A percentile compares a stretch with the other conserved stretches of the same genome.
Conservation (phyloP, 2,329 filamentous ascomycete genomes). For the Aureobasidium sp. region DNA sequence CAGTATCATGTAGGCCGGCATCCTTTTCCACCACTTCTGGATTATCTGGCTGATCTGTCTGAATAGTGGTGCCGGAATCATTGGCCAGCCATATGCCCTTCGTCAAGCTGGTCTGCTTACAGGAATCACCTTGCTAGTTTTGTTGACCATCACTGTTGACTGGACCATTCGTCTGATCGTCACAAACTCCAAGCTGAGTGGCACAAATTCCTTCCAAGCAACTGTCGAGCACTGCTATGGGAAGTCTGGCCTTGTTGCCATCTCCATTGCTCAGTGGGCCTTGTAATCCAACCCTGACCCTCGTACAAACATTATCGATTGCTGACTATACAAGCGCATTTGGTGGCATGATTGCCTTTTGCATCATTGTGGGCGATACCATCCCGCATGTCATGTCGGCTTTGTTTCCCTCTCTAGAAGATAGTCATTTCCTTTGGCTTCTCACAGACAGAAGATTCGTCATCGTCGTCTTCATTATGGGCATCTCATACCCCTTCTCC, state of each 20-base stretch:
- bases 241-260: slow-evolving; percentile 76
- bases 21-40: background rate
- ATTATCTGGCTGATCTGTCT: background rate
- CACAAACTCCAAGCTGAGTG: slow-evolving; percentile 93
- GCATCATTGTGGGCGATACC: slow-evolving; percentile 92
- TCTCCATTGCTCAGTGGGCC: slow-evolving; percentile 88
- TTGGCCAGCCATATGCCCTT: slow-evolving; percentile 89
- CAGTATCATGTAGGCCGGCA: slow-evolving; percentile 73
- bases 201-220: slow-evolving; percentile 87
- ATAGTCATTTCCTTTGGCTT: slow-evolving; percentile 71
- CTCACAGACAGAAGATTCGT: slow-evolving; percentile 74
- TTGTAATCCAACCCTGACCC: slow-evolving; percentile 49
- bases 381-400: slow-evolving; percentile 85
- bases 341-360: slow-evolving; percentile 97
- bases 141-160: slow-evolving; percentile 77
- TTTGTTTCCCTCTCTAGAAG: slow-evolving; percentile 67
- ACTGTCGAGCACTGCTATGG: slow-evolving; percentile 97
- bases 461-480: slow-evolving; percentile 81
- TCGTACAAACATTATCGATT: background rate
- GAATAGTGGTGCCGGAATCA: slow-evolving; percentile 55
- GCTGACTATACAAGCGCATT: slow-evolving; percentile 56
- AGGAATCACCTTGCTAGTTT: slow-evolving; percentile 70
- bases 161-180: slow-evolving; percentile 98
- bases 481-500: slow-evolving; percentile 83
- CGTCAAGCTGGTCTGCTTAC: slow-evolving; percentile 80